Percentiles rank a stretch among this genome's conserved stretches.
These are phyloP conservation scores for Elymus sibiricus DNA, from an alignment of 176 grass and related monocot genomes.

Conservation along the genomic window DNA sequence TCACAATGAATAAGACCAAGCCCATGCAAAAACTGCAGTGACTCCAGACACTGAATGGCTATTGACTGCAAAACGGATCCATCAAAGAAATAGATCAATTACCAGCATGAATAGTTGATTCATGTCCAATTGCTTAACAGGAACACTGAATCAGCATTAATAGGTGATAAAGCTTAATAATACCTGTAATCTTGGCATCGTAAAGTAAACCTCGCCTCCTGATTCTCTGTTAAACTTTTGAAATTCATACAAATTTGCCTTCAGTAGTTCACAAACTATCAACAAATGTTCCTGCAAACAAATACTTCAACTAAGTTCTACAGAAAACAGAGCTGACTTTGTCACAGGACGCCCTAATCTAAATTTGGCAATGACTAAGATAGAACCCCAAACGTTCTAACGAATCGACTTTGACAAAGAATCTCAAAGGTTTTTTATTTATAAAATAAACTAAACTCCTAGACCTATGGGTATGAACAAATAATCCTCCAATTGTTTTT, in stretches of 20 bases:
- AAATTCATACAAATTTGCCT: conserved; percentile 98
- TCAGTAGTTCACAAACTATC: conserved; percentile 99
- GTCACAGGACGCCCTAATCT: background rate
- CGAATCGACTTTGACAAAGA: conserved; percentile 12
- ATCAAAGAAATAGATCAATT: conserved; percentile 21
- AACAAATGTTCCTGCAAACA: conserved; percentile 89
- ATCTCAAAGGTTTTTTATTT: background rate
- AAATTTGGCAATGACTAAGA: conserved; percentile 9
- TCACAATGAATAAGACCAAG: conserved; percentile 99
- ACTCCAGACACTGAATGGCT: conserved; percentile 96
- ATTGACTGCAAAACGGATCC: conserved; percentile 65
- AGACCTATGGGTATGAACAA: background rate
- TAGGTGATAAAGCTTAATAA: background rate
- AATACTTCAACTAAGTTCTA: conserved; percentile 24
- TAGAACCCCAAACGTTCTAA: background rate
- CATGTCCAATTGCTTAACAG: background rate
- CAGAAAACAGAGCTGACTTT: background rate
- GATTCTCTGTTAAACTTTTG: conserved; percentile 99
- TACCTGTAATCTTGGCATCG: conserved; percentile 98
- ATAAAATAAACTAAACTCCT: background rate
- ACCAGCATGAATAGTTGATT: background rate
- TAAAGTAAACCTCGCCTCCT: conserved; percentile 98
- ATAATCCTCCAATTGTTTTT: background rate
- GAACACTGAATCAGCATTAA: conserved; percentile 18
- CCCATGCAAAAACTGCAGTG: conserved; percentile 90